A percentile compares a stretch with the other conserved stretches of the same genome.
phyloP scores from a whole-genome alignment of 768 basidiomycete species.

The Pisolithus albus region DNA sequence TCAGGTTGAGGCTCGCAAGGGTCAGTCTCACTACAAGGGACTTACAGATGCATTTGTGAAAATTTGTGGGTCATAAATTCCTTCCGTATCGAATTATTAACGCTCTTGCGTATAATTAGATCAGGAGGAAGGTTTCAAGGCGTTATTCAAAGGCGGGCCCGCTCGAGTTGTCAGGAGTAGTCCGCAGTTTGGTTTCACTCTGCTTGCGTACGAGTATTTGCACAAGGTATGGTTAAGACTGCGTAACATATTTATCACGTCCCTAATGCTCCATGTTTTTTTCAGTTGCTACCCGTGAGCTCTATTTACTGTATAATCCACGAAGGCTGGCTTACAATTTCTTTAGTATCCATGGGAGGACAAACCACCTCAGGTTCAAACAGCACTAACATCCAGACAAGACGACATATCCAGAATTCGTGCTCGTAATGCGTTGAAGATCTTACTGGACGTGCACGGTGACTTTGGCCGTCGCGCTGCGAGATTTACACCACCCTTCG shows the following conservation, averaged over 20 bases:
- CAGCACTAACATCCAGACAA: slow-evolving; percentile 58
- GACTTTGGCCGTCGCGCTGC: slow-evolving; percentile 67
- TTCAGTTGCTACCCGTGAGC: slow-evolving; percentile 29
- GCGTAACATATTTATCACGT: not conserved
- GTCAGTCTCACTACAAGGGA: slow-evolving; percentile 89
- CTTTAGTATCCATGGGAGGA: slow-evolving; percentile 78
- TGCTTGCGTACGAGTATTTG: slow-evolving; percentile 73
- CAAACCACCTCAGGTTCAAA: slow-evolving; percentile 60
- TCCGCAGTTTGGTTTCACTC: slow-evolving; percentile 91
- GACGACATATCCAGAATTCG: slow-evolving; percentile 86
- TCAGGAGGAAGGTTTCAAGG: slow-evolving; percentile 82
- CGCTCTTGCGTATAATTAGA: slow-evolving; percentile 38
- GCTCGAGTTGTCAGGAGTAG: slow-evolving; percentile 85
- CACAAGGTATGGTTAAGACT: slow-evolving; percentile 43
- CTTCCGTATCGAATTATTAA: too few relatives aligned
- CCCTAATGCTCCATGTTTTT: not conserved
- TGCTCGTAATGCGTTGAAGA: slow-evolving; percentile 92
- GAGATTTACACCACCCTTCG: slow-evolving; percentile 22
- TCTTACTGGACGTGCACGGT: slow-evolving; percentile 83
- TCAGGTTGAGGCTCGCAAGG: slow-evolving; percentile 87
- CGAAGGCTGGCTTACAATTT: not conserved
- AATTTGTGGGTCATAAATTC: slow-evolving; percentile 57
- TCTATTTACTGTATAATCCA: not conserved
- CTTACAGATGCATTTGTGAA: slow-evolving; percentile 81
- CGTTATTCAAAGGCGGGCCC: slow-evolving; percentile 87